These are phyloP conservation scores for Capronia americana DNA, from an alignment of 2,329 filamentous ascomycete genomes.

Conservation along the genomic window DNA sequence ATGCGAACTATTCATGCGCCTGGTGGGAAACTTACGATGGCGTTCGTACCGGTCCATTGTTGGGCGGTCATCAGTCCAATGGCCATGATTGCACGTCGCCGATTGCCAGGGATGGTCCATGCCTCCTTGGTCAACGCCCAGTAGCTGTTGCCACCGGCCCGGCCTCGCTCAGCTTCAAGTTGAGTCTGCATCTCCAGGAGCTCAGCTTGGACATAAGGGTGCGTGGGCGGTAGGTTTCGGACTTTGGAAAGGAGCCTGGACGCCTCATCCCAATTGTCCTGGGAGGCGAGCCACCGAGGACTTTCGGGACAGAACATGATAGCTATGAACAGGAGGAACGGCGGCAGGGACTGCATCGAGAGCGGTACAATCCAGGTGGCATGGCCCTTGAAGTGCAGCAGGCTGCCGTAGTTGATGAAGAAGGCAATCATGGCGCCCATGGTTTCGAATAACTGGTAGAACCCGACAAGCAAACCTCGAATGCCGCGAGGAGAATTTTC, in stretches of 20 bases:
- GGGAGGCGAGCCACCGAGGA: slow-evolving; percentile 71
- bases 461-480: slow-evolving; percentile 64
- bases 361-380: slow-evolving; percentile 67
- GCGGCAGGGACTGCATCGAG: slow-evolving; percentile 69
- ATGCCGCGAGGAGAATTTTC: slow-evolving; percentile 66
- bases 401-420: slow-evolving; percentile 63
- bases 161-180: slow-evolving; percentile 66
- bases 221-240: slow-evolving; percentile 59
- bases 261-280: slow-evolving; percentile 72
- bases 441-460: slow-evolving; percentile 66
- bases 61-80: slow-evolving; percentile 62
- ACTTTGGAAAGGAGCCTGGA: slow-evolving; percentile 62
- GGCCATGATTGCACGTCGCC: slow-evolving; percentile 61
- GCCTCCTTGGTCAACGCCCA: slow-evolving; percentile 70
- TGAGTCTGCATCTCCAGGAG: slow-evolving; percentile 66
- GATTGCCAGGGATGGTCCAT: slow-evolving; percentile 62
- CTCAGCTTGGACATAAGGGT: slow-evolving; percentile 65
- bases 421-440: slow-evolving; percentile 51
- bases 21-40: slow-evolving; percentile 47
- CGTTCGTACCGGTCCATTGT: slow-evolving; percentile 62
- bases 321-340: slow-evolving; percentile 63
- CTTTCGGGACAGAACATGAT: slow-evolving; percentile 71
- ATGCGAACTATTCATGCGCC: not conserved
- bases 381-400: slow-evolving; percentile 54
- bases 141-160: slow-evolving; percentile 59